These are phyloP conservation scores for Penicillium angulare DNA, from an alignment of 495 filamentous ascomycete genomes.

Conservation along the genomic window DNA sequence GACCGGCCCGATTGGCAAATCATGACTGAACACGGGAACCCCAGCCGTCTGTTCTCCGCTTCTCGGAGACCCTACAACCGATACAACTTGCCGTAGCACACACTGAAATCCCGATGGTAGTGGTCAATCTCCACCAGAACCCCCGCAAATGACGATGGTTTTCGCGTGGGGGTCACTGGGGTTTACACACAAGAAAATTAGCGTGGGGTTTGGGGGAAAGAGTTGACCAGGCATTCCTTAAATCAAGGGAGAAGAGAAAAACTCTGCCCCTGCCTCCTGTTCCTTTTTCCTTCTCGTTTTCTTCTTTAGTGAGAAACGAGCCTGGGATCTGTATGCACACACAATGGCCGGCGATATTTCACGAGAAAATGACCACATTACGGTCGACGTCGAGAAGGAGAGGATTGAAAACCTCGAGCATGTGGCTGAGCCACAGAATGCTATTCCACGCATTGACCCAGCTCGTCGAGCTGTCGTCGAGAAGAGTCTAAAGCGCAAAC, in stretches of 20 bases:
- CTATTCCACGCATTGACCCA: constrained; percentile 19
- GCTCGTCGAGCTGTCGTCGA: constrained; percentile 24
- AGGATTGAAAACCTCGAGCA: constrained; percentile 21
- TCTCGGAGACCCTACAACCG: constrained; percentile 6
- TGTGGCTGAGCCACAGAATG: constrained; percentile 15
- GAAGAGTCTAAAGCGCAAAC: constrained; percentile 32
- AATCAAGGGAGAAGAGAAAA: constrained; percentile 1
- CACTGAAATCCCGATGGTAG: constrained; percentile 2
- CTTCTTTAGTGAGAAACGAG: constrained; percentile 1
- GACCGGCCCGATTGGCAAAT: constrained; percentile 11
- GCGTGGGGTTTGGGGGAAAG: constrained; percentile 3
- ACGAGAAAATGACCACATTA: constrained; percentile 16
- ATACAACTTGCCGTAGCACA: constrained; percentile 3
- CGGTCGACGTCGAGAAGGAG: constrained; percentile 22
- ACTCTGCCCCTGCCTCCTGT: neutral
- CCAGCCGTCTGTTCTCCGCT: constrained; percentile 3
- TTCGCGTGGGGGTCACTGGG: constrained; percentile 18
- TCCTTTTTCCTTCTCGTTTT: constrained; percentile 1
- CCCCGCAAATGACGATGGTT: constrained; percentile 16
- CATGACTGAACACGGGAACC: neutral
- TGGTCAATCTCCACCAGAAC: constrained; percentile 10
- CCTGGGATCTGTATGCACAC: constrained; percentile 1
- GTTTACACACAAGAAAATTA: constrained; percentile 3
- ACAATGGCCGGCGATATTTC: constrained; percentile 24
- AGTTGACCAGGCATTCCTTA: neutral